These are phyloP conservation scores for Echium plantagineum DNA, from an alignment of 257 asterid species.

Conservation along the genomic window DNA sequence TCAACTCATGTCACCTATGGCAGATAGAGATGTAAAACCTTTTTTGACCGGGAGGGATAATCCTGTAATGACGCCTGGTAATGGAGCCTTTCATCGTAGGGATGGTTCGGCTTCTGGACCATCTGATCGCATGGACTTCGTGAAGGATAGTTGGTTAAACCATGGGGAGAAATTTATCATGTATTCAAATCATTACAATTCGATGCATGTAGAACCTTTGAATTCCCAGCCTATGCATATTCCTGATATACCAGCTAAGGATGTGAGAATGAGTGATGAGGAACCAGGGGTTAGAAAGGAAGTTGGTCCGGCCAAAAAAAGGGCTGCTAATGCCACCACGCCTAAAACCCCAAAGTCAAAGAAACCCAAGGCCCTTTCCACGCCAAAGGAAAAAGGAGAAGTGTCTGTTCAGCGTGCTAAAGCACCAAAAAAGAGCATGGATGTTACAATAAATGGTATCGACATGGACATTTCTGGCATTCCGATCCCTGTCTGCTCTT, in stretches of 20 bases:
- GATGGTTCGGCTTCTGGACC: constrained; percentile 48
- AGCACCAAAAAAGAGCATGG: constrained; percentile 61
- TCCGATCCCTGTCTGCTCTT: constrained; percentile 90
- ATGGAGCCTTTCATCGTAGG: constrained; percentile 52
- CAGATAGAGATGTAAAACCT: constrained; percentile 71
- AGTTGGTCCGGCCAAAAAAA: constrained; percentile 41
- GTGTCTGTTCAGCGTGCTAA: constrained; percentile 50
- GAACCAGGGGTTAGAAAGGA: constrained; percentile 26
- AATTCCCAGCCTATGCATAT: no score
- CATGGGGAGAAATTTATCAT: constrained; percentile 50
- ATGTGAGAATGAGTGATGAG: no score
- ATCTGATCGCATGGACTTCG: constrained; percentile 67
- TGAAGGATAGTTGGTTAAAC: constrained; percentile 72
- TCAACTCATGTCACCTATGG: constrained; percentile 70
- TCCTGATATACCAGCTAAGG: no score
- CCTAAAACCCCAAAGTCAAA: constrained; percentile 62
- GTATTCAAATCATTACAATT: constrained; percentile 44
- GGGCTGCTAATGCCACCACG: constrained; percentile 28
- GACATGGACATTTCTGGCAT: constrained; percentile 83
- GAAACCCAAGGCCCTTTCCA: constrained; percentile 40
- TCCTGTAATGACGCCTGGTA: constrained; percentile 41
- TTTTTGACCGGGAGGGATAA: constrained; percentile 48
- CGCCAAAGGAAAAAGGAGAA: constrained; percentile 47
- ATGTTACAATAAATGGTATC: constrained; percentile 69
- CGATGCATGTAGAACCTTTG: constrained; percentile 21